These are phyloP conservation scores for Lanmaoa rubissima DNA, from an alignment of 768 basidiomycete species.

Conservation along the genomic window DNA sequence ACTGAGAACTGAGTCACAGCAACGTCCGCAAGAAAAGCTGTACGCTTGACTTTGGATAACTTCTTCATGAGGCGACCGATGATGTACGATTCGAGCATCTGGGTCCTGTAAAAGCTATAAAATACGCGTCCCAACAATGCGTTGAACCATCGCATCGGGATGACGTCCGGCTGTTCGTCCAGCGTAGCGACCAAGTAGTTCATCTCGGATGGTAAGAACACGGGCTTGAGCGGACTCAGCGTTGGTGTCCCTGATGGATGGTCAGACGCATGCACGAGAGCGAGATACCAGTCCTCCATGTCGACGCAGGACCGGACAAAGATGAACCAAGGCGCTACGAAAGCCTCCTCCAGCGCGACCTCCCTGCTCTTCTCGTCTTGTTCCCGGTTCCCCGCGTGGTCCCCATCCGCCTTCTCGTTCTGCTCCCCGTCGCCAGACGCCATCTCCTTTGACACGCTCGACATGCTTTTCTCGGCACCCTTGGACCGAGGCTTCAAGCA, in stretches of 20 bases:
- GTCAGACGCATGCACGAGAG: conserved; percentile 72
- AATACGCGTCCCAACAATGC: conserved; percentile 91
- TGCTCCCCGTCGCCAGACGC: conserved; percentile 28
- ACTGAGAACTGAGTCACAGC: conserved; percentile 87
- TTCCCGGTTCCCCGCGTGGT: conserved; percentile 27
- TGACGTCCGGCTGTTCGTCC: conserved; percentile 92
- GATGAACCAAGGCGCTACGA: conserved; percentile 84
- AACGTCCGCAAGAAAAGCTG: conserved; percentile 80
- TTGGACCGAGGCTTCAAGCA: conserved; percentile 58
- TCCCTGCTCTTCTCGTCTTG: conserved; percentile 38
- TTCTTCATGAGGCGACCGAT: conserved; percentile 92
- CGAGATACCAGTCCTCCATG: conserved; percentile 97
- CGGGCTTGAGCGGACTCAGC: conserved; percentile 54
- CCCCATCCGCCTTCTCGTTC: conserved; percentile 28
- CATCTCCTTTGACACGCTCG: conserved; percentile 56
- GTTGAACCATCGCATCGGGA: conserved; percentile 97
- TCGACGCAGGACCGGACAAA: conserved; percentile 85
- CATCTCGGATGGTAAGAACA: conserved; percentile 83
- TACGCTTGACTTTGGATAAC: conserved; percentile 86
- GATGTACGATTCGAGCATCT: conserved; percentile 78
- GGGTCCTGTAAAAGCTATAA: conserved; percentile 87
- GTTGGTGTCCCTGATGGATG: conserved; percentile 61
- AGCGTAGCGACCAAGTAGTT: conserved; percentile 75
- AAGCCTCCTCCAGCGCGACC: conserved; percentile 47
- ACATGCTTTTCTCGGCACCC: conserved; percentile 37